phyloP scores from a whole-genome alignment of 495 filamentous ascomycete species.

The Lophiotrema nucula region DNA sequence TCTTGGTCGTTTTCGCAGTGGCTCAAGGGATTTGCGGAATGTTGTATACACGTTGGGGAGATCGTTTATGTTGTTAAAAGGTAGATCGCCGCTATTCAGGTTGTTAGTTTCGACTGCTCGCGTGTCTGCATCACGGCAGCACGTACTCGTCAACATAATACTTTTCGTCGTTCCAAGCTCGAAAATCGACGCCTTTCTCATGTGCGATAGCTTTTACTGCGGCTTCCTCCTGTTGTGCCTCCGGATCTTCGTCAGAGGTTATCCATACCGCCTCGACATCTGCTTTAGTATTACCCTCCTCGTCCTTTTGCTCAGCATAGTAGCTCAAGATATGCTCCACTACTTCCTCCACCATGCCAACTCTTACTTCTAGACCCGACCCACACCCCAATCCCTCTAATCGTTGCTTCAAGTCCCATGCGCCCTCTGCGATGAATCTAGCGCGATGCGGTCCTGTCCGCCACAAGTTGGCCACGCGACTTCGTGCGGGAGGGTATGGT shows the following conservation, averaged over 20 bases:
- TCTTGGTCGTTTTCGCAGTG: conserved; percentile 59
- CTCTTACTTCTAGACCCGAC: conserved; percentile 56
- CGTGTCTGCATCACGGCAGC: not conserved
- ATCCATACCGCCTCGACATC: conserved; percentile 66
- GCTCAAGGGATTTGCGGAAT: conserved; percentile 65
- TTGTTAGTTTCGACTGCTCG: not conserved
- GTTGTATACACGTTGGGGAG: conserved; percentile 68
- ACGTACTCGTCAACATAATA: conserved; percentile 72
- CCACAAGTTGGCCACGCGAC: conserved; percentile 59
- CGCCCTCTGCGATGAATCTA: conserved; percentile 63
- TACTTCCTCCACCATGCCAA: conserved; percentile 56
- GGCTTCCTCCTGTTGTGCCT: conserved; percentile 62
- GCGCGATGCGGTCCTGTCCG: conserved; percentile 66
- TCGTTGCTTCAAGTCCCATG: conserved; percentile 63
- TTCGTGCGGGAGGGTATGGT: conserved; percentile 61
- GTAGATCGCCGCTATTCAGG: conserved; percentile 54
- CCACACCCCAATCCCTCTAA: conserved; percentile 55
- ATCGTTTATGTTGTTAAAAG: conserved; percentile 47
- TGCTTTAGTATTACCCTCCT: conserved; percentile 16
- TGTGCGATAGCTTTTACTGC: conserved; percentile 50
- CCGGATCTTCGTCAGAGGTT: conserved; percentile 61
- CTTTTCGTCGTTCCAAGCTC: conserved; percentile 66
- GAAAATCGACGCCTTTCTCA: conserved; percentile 53
- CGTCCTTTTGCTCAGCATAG: conserved; percentile 7
- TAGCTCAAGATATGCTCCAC: conserved; percentile 52